phyloP scores from a whole-genome alignment of 2,329 filamentous ascomycete species.

The Colletotrichum chlorophyti region DNA sequence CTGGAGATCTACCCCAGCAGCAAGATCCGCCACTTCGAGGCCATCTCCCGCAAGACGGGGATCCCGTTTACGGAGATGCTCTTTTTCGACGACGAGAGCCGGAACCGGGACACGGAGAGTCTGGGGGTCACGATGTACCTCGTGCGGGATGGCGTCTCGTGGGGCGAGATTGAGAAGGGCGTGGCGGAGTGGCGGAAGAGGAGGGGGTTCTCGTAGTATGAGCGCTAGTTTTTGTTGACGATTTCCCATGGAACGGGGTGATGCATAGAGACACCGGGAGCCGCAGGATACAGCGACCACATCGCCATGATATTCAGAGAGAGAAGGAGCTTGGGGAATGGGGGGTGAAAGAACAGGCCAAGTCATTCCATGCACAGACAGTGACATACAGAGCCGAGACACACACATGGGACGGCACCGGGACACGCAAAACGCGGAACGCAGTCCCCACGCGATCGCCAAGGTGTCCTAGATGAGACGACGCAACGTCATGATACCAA shows the following conservation, averaged over 20 bases:
- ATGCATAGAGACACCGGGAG: too few relatives aligned
- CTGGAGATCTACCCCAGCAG: constrained; percentile 76
- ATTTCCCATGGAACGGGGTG: neutral
- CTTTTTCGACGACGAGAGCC: constrained; percentile 92
- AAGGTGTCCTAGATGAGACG: constrained; percentile 6
- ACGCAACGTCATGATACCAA: constrained; percentile 11
- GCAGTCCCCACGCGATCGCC: neutral
- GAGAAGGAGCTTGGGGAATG: too few relatives aligned
- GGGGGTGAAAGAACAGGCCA: too few relatives aligned
- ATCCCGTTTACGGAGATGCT: constrained; percentile 84
- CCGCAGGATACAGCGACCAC: too few relatives aligned
- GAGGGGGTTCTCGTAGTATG: constrained; percentile 52
- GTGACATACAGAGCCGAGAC: too few relatives aligned
- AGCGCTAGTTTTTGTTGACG: too few relatives aligned
- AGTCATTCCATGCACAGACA: too few relatives aligned
- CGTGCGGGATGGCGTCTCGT: constrained; percentile 79
- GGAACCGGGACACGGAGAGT: constrained; percentile 82
- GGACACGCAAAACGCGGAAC: constrained; percentile 1
- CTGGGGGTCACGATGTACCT: constrained; percentile 86
- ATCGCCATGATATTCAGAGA: too few relatives aligned
- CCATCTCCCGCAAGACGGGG: constrained; percentile 73
- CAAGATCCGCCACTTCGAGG: constrained; percentile 86
- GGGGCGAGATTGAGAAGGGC: constrained; percentile 79
- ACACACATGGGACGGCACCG: neutral
- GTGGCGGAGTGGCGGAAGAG: constrained; percentile 82